Percentiles rank a stretch among this genome's conserved stretches.
These are phyloP conservation scores for Aspergillus costaricaensis DNA, from an alignment of 2,329 filamentous ascomycete species.

Conservation along the genomic window DNA sequence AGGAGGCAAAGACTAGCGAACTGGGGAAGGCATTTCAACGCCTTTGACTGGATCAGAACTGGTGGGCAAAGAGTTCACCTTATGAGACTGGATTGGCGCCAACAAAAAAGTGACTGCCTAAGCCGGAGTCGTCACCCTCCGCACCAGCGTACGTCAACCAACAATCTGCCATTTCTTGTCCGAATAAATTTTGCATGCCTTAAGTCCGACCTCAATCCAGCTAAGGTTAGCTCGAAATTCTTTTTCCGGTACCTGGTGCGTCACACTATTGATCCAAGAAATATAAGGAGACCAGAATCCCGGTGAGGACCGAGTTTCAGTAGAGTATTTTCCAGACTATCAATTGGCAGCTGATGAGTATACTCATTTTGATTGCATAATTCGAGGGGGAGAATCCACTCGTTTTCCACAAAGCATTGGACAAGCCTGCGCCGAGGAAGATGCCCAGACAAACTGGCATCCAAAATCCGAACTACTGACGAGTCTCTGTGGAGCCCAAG, in stretches of 20 bases:
- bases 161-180: background rate
- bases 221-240: background rate
- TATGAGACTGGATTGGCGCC: background rate
- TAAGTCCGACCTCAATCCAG: background rate
- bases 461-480: background rate
- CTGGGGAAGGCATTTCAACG: background rate
- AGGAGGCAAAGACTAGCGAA: too few species aligned
- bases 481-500: background rate
- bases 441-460: background rate
- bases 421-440: background rate
- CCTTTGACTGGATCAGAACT: background rate
- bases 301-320: background rate
- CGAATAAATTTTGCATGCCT: background rate
- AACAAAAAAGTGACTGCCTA: background rate
- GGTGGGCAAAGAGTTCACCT: background rate
- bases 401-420: background rate
- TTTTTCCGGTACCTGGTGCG: background rate
- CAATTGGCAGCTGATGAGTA: background rate
- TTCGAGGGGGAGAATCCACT: background rate
- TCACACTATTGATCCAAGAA: background rate
- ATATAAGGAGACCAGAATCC: background rate
- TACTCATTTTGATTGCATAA: background rate
- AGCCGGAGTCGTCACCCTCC: constrained; percentile 1
- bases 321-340: background rate
- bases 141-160: background rate